Evolutionary conservation across 2,329 filamentous ascomycete species (phyloP), one percentile per base, ranked within the genome.

Genomic region (Curvularia spicifera): DNA sequence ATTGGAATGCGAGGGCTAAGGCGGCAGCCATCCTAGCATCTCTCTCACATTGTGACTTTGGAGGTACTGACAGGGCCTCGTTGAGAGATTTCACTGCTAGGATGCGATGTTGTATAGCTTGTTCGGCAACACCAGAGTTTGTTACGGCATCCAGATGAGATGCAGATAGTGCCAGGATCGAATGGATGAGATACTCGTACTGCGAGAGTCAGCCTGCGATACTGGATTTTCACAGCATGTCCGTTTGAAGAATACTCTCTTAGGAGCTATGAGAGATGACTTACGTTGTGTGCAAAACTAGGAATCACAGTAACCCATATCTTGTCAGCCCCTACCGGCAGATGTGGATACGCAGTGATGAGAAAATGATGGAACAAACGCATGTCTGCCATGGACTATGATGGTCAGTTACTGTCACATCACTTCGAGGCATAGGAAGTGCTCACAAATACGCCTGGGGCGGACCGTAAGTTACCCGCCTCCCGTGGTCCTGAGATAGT

Each of bases 151-250:
- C 81, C 4, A 91, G 81, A 62, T 90, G 86, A 0, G 88, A 90
- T 31, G 89, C 89, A 1, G 88, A 82, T 59, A 89, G 82, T 12
- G 87, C 87, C 0, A 90, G 81, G 50, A 91, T 87, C 4, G 88
- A 86, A 71, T 91, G 88, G 84, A 91, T 89, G 9, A 90, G 80
- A 58, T 86, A 89, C 55, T 88, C 85, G 63, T 89, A 83, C 83
- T 87, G 56, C 22, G 53, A 59, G 24, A 6, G 43, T 72, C 43
- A 67, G 61, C 46, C 18, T 58, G 12, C 12, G 20, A 33, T 5
- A 20, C 31, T 24, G 22, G 8, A 13, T 2, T 12, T 18, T 8
- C 3, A 18, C 15, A 7, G 8, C 15, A 12, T 28, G 3, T 33
- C 12, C 22, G 5, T 22, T 8, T 1, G n/a, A 26, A 29, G 8